Conservation (phyloP, 2,329 filamentous ascomycete genomes). For the Allantophomopsis cytisporea region DNA sequence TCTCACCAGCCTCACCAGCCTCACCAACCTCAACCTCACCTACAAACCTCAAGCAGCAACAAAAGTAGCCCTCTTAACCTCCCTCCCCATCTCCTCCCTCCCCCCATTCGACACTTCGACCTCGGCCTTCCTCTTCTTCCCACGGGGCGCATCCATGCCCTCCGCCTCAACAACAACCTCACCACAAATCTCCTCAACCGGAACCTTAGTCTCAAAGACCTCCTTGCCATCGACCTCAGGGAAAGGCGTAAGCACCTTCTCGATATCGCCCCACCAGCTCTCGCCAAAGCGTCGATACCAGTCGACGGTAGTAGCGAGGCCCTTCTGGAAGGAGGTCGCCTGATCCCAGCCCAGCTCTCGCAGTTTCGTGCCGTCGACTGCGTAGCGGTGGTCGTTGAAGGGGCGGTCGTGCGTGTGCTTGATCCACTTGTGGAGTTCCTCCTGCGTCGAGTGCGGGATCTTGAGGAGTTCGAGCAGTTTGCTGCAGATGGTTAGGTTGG, state of each 20-base stretch:
- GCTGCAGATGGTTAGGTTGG: constrained; percentile 56
- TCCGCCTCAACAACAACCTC: constrained; percentile 13
- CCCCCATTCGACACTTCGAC: neutral
- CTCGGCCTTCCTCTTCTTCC: neutral
- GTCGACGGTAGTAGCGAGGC: constrained; percentile 48
- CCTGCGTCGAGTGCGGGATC: constrained; percentile 32
- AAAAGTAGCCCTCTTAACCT: too few relatives aligned
- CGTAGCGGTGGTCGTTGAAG: constrained; percentile 65
- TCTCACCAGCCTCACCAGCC: too few relatives aligned
- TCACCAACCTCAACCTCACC: too few relatives aligned
- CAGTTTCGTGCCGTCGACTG: constrained; percentile 57
- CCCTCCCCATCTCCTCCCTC: neutral
- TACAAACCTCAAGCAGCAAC: too few relatives aligned
- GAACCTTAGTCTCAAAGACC: constrained; percentile 18
- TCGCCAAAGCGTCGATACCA: constrained; percentile 58
- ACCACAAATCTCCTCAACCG: constrained; percentile 3
- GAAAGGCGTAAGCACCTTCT: constrained; percentile 54
- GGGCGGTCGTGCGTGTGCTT: constrained; percentile 67
- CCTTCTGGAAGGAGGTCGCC: constrained; percentile 48
- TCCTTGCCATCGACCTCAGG: constrained; percentile 46
- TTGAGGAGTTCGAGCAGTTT: constrained; percentile 50
- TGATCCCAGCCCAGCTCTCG: constrained; percentile 55
- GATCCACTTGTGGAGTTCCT: constrained; percentile 49
- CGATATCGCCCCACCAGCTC: constrained; percentile 61
- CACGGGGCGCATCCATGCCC: too few relatives aligned